Base-by-base conservation (phyloP, 2,329 filamentous ascomycete genomes). In the Coccinonectria pachysandricola region DNA sequence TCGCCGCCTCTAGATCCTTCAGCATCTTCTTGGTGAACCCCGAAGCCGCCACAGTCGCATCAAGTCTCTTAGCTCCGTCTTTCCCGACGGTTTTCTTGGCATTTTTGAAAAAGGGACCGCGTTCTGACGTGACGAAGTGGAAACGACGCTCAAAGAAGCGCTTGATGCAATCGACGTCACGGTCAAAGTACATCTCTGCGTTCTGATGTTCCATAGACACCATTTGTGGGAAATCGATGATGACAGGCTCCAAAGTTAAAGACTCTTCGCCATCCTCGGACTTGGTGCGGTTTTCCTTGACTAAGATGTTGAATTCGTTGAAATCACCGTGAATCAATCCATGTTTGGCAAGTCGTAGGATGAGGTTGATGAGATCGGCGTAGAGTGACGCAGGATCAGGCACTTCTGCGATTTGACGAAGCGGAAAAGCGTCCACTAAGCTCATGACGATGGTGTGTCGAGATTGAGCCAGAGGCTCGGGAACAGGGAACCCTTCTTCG, bases 181-280 rank as follows among this genome's bases (percentile, higher is more conserved):
- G 78, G 51, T 96, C 83, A 53, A 98, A 98, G 57, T 98, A 96
- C 72, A 87, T 92, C 50, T 94, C 81, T 11, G 91, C 92, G 48
- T 98, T 95, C 18, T 66, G 59, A 50, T 98, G 91, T 42, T 94
- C 85, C 52, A 94, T 85, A 1, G 88, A 96, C 3, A 98, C 75
- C 80, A 95, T 96, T 52, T 98, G 91, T 0, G 91, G 91, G 49
- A 98, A 98, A 59, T 98, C 92, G 45, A 98, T 98, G 23, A 98
- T 62, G 28, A 95, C 73, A 1, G 91, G 91, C 6, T 73, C 75
- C 14, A 93, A 61, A 10, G 41, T 47, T 28, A 81, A 39, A 0
- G 49, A 32, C 43, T 64, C 58, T 21, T 53, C 37, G 3, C 52
- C 50, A 43, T 64, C 49, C 6, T 64, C 56, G 5, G 57, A 54